Conservation (phyloP, 371 early-diverging fungal species). For the Smittium mucronatum region DNA sequence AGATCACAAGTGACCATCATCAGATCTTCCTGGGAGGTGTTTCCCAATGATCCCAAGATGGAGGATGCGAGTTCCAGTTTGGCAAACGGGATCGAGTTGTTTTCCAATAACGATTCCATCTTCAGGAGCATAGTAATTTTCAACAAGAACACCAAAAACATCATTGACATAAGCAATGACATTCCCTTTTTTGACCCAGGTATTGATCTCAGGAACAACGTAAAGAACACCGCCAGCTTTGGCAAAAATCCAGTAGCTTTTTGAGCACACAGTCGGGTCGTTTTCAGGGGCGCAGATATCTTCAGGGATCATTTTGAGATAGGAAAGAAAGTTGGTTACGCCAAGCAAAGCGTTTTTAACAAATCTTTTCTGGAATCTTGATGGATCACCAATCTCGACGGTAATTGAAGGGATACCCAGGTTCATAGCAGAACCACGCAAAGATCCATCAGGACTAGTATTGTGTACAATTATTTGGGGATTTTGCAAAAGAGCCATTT, state of each 20-base stretch:
- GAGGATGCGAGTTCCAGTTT: conserved; percentile 61
- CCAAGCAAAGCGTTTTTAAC: conserved; percentile 48
- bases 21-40: conserved; percentile 36
- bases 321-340: conserved; percentile 48
- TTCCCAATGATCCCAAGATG: conserved; percentile 65
- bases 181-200: conserved; percentile 71
- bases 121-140: conserved; percentile 74
- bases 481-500: conserved; percentile 72
- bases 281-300: conserved; percentile 34
- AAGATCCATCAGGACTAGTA: conserved; percentile 51
- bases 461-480: conserved; percentile 69
- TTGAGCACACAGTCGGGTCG: conserved; percentile 43
- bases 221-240: conserved; percentile 54
- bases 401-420: conserved; percentile 74
- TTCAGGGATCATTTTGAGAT: conserved; percentile 46
- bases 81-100: conserved; percentile 61
- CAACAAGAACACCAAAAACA: conserved; percentile 83
- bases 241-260: conserved; percentile 47
- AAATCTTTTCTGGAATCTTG: conserved; percentile 58
- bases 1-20: conserved; percentile 45
- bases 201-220: conserved; percentile 76
- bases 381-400: conserved; percentile 72
- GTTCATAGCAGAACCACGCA: conserved; percentile 68
- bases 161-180: conserved; percentile 80
- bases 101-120: conserved; percentile 61